Conservation (phyloP, 2,329 filamentous ascomycete genomes). For the Sporothrix inflata region DNA sequence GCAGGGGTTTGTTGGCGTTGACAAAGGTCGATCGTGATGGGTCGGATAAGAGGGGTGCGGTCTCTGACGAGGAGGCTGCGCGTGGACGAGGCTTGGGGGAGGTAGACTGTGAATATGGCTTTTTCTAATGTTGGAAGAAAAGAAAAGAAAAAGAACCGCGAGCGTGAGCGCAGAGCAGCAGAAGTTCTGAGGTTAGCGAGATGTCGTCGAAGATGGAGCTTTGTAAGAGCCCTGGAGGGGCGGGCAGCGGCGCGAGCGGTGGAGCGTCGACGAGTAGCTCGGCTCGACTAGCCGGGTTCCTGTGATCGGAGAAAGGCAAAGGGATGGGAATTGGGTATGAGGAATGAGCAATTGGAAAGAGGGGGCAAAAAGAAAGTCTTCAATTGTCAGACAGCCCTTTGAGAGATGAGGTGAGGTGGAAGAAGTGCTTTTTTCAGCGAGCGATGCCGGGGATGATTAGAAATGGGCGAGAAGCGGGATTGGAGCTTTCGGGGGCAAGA, state of each 20-base stretch:
- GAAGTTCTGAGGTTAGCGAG: constrained; percentile 12
- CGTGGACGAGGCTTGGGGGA: neutral
- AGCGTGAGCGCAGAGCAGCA: neutral
- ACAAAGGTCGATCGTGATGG: constrained; percentile 35
- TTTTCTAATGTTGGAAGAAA: neutral
- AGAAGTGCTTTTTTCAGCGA: neutral
- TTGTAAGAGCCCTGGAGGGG: constrained; percentile 26
- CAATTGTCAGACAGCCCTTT: neutral
- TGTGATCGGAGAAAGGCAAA: constrained; percentile 3
- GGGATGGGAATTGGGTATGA: neutral
- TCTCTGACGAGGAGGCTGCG: constrained; percentile 10
- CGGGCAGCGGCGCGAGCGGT: neutral
- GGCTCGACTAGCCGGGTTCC: neutral
- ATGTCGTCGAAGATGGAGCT: constrained; percentile 3
- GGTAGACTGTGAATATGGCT: neutral
- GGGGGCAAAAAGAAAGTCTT: neutral
- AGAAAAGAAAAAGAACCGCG: neutral
- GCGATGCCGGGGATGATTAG: constrained; percentile 11
- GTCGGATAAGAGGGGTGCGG: constrained; percentile 26
- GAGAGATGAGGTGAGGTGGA: constrained; percentile 6
- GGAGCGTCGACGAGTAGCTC: neutral
- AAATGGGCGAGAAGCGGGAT: neutral
- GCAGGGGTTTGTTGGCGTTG: constrained; percentile 61
- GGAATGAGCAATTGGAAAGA: neutral
- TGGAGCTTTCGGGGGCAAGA: neutral